Conservation (phyloP, 306 rosid genomes). For the Hippophae rhamnoides region DNA sequence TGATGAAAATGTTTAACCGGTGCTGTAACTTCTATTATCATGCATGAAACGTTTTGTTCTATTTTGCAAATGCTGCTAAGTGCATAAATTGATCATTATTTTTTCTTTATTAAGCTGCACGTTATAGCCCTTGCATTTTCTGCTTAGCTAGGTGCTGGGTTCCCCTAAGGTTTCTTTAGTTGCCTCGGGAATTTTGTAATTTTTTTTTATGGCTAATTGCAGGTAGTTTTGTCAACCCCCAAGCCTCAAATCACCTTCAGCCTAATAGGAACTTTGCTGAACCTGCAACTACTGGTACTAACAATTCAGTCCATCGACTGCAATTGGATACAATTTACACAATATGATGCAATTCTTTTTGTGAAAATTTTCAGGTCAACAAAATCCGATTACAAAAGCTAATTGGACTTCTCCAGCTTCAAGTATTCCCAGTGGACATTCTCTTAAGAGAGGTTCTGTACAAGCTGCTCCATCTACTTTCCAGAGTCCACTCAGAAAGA, state of each 20-base stretch:
- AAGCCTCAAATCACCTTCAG: not conserved
- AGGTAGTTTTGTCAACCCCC: slow-evolving; percentile 12
- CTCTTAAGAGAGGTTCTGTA: slow-evolving; percentile 13
- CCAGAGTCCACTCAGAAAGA: slow-evolving; percentile 2
- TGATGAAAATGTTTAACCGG: too few relatives aligned
- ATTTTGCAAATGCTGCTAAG: too few relatives aligned
- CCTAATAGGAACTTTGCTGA: slow-evolving; percentile 3
- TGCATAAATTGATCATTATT: too few relatives aligned
- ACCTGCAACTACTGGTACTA: slow-evolving; percentile 3
- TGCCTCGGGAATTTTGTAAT: slow-evolving; percentile 5
- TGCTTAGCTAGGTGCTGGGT: too few relatives aligned
- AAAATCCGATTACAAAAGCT: not conserved
- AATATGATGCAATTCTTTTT: not conserved
- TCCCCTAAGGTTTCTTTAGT: not conserved
- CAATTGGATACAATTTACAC: not conserved
- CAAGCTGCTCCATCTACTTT: not conserved
- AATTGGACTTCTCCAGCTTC: slow-evolving; percentile 8
- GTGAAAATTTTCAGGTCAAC: slow-evolving; percentile 14
- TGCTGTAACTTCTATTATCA: too few relatives aligned
- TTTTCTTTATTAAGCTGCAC: too few relatives aligned
- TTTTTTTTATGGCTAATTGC: slow-evolving; percentile 4
- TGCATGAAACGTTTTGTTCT: too few relatives aligned
- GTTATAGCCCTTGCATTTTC: too few relatives aligned
- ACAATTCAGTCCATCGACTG: not conserved
- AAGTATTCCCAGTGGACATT: not conserved